Percentiles rank a stretch among this genome's conserved stretches.
These are phyloP conservation scores for Inga oerstediana DNA, from an alignment of 306 rosid species.

Conservation along the genomic window DNA sequence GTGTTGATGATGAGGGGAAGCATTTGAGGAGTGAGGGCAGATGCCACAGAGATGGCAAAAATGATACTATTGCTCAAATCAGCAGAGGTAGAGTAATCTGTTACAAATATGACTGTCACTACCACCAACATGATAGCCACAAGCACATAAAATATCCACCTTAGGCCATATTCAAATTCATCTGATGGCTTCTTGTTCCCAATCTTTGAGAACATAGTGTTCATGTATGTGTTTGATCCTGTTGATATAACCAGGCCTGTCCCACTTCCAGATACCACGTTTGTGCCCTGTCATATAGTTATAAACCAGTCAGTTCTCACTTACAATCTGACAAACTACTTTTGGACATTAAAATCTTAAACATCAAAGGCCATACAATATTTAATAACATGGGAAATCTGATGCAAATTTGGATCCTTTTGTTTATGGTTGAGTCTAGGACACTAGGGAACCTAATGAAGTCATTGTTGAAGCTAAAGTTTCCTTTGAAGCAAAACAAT, in stretches of 20 bases:
- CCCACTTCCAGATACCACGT: constrained; percentile 80
- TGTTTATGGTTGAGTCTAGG: background rate
- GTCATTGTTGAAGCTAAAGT: background rate
- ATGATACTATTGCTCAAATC: constrained; percentile 52
- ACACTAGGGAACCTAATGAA: background rate
- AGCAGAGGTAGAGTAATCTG: constrained; percentile 53
- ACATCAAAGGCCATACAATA: background rate
- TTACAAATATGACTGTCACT: constrained; percentile 56
- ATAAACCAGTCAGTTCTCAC: constrained; percentile 22
- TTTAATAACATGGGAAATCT: background rate
- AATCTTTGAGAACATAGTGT: constrained; percentile 77
- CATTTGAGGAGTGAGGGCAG: constrained; percentile 94
- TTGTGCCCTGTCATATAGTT: constrained; percentile 68
- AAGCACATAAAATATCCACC: constrained; percentile 65
- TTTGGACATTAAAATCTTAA: background rate
- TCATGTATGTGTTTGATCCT: constrained; percentile 82
- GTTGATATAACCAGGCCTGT: constrained; percentile 79
- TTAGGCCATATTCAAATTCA: constrained; percentile 73
- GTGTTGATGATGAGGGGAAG: constrained; percentile 78
- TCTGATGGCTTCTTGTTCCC: constrained; percentile 76
- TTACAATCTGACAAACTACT: background rate
- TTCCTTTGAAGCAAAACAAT: background rate
- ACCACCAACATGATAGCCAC: constrained; percentile 67
- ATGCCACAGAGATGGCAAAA: constrained; percentile 78
- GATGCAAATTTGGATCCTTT: background rate